These are phyloP conservation scores for Meyerozyma elateridarum DNA, from an alignment of 1,139 yeast genomes.

Conservation along the genomic window DNA sequence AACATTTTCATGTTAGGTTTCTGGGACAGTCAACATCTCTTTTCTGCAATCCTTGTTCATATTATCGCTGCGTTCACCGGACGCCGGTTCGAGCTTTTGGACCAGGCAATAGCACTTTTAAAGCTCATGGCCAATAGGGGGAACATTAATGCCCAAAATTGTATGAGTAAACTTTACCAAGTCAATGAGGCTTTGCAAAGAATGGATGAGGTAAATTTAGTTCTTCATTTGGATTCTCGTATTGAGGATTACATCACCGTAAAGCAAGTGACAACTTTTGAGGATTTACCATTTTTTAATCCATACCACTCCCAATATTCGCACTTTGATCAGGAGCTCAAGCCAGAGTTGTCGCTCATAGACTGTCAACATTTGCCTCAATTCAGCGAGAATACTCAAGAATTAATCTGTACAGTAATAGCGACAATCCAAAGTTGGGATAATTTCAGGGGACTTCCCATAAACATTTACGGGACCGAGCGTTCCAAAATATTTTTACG, in stretches of 20 bases:
- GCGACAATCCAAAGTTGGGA: slow-evolving; percentile 25
- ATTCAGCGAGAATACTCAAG: slow-evolving; percentile 9
- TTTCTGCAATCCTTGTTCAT: slow-evolving; percentile 37
- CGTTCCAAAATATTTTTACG: slow-evolving; percentile 1
- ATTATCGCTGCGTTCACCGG: slow-evolving; percentile 35
- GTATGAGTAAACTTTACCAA: slow-evolving; percentile 19
- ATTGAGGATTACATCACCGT: slow-evolving; percentile 11
- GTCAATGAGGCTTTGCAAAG: slow-evolving; percentile 17
- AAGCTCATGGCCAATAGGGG: slow-evolving; percentile 36
- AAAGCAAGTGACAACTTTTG: slow-evolving; percentile 5
- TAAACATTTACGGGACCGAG: slow-evolving; percentile 12
- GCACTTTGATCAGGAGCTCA: background rate
- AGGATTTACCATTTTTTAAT: slow-evolving; percentile 9
- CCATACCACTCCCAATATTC: slow-evolving; percentile 7
- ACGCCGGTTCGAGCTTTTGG: slow-evolving; percentile 23
- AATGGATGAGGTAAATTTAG: slow-evolving; percentile 19
- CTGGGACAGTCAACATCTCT: slow-evolving; percentile 51
- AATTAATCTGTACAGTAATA: slow-evolving; percentile 14
- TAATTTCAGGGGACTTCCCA: slow-evolving; percentile 16
- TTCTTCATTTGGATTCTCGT: slow-evolving; percentile 16
- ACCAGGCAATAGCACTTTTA: slow-evolving; percentile 31
- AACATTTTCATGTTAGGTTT: slow-evolving; percentile 43
- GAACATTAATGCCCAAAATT: slow-evolving; percentile 38
- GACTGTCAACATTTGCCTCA: too few species aligned
- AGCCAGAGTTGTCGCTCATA: background rate